Conservation (phyloP, 257 asterid genomes). For the Fraxinus cuspidata region DNA sequence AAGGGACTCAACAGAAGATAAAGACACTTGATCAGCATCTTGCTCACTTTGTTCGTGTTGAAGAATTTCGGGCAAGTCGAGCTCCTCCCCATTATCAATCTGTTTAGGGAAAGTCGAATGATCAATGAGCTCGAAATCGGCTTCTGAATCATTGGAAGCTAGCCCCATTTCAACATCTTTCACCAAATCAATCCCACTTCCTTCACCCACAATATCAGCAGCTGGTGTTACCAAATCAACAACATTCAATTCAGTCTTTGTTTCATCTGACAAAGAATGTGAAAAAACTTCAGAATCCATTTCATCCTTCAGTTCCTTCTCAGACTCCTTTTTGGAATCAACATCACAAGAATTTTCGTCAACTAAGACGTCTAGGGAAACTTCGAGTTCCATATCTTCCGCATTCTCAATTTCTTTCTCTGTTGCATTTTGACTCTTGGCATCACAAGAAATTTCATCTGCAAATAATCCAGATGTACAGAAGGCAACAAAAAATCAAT, state of each 20-base stretch:
- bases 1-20: neutral
- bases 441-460: slow-evolving; percentile 4
- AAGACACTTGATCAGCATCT: slow-evolving; percentile 14
- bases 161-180: neutral
- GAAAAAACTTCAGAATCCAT: slow-evolving; percentile 19
- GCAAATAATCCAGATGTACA: slow-evolving; percentile 9
- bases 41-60: slow-evolving; percentile 13
- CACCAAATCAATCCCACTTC: neutral
- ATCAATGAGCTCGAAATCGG: neutral
- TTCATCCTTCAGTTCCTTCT: slow-evolving; percentile 16
- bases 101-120: neutral
- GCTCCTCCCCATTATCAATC: neutral
- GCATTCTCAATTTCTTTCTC: slow-evolving; percentile 15
- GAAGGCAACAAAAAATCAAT: neutral
- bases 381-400: slow-evolving; percentile 16
- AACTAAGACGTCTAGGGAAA: neutral
- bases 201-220: slow-evolving; percentile 12
- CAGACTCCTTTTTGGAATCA: slow-evolving; percentile 11
- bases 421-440: slow-evolving; percentile 17
- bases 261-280: neutral
- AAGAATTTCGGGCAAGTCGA: slow-evolving; percentile 9
- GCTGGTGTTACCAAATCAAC: slow-evolving; percentile 2
- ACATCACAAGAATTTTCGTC: neutral
- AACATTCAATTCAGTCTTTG: neutral
- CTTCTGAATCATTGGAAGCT: slow-evolving; percentile 1